Conservation (phyloP, 2,329 filamentous ascomycete species). For the Aureobasidium uvarum region DNA sequence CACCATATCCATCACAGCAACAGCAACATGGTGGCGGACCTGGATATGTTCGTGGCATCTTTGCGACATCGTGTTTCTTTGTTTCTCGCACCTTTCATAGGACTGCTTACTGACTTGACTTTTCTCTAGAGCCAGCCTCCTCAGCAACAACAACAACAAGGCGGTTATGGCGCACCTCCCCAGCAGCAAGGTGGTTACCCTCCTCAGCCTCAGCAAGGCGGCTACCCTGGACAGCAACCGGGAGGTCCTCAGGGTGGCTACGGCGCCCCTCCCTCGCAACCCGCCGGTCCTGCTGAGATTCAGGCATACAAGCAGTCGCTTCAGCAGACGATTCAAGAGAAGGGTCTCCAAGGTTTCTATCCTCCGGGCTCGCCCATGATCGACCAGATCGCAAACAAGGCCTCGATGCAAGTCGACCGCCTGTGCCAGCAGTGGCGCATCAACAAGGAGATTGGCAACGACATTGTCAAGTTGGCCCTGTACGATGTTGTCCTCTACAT, state of each 20-base stretch:
- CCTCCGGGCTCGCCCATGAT: slow-evolving; percentile 53
- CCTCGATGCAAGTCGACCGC: slow-evolving; percentile 53
- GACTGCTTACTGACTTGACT: slow-evolving; percentile 8
- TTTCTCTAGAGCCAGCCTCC: slow-evolving; percentile 34
- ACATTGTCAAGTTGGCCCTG: slow-evolving; percentile 61
- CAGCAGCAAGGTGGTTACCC: slow-evolving; percentile 29
- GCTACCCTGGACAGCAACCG: slow-evolving; percentile 35
- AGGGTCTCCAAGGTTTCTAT: slow-evolving; percentile 58
- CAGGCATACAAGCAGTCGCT: slow-evolving; percentile 58
- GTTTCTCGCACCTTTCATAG: background rate
- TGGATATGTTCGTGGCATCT: slow-evolving; percentile 31
- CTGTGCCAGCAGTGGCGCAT: slow-evolving; percentile 59
- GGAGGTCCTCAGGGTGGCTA: slow-evolving; percentile 33
- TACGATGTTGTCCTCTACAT: slow-evolving; percentile 64
- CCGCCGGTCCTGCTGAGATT: slow-evolving; percentile 51
- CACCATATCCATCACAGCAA: slow-evolving; percentile 14
- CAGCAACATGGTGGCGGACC: slow-evolving; percentile 20
- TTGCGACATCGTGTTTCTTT: slow-evolving; percentile 27
- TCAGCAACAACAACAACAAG: slow-evolving; percentile 35
- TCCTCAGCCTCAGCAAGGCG: slow-evolving; percentile 37
- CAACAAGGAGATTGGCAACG: slow-evolving; percentile 59
- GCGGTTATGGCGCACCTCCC: slow-evolving; percentile 30
- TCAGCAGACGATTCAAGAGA: slow-evolving; percentile 58
- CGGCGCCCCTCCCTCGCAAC: slow-evolving; percentile 39
- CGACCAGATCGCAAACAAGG: slow-evolving; percentile 53